Evolutionary conservation across 2,329 filamentous ascomycete species (phyloP).

Genomic region (Zymoseptoria ardabiliae): DNA sequence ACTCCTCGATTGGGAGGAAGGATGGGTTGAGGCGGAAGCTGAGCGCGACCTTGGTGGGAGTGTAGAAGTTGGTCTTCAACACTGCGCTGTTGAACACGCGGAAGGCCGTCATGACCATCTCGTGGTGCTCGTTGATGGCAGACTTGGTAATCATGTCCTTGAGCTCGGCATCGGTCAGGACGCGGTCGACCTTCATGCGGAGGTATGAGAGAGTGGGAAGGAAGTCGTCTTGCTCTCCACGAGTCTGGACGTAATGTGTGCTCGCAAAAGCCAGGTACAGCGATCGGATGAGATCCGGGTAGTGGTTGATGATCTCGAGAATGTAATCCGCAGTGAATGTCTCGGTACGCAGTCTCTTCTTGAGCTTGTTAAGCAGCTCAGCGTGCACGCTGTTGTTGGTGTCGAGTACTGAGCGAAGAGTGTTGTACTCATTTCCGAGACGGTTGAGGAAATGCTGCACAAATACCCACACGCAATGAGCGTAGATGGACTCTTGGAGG

Average conservation of each 20-base stretch:
- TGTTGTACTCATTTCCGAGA: conserved; percentile 84
- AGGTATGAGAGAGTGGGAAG: conserved; percentile 63
- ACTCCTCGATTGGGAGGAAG: conserved; percentile 87
- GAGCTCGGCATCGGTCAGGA: conserved; percentile 67
- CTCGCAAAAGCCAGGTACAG: conserved; percentile 89
- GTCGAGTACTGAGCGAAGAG: conserved; percentile 74
- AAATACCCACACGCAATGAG: conserved; percentile 95
- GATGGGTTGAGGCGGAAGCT: conserved; percentile 87
- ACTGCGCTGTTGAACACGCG: conserved; percentile 88
- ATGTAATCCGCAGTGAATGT: conserved; percentile 99
- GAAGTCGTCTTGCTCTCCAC: conserved; percentile 59
- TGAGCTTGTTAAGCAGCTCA: conserved; percentile 84
- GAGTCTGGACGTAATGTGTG: conserved; percentile 67
- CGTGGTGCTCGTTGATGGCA: conserved; percentile 88
- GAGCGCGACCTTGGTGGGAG: conserved; percentile 93
- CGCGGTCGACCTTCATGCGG: conserved; percentile 59
- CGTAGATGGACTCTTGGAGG: conserved; percentile 93
- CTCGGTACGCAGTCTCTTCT: conserved; percentile 88
- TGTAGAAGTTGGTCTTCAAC: conserved; percentile 96
- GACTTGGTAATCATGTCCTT: conserved; percentile 71
- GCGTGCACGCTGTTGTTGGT: conserved; percentile 74
- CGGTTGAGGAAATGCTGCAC: conserved; percentile 97
- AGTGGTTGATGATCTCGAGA: conserved; percentile 87
- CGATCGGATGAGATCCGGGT: conserved; percentile 77
- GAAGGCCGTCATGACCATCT: conserved; percentile 97